Base-by-base conservation (phyloP, 176 grass and related monocot species). In the Tillandsia fasciculata region DNA sequence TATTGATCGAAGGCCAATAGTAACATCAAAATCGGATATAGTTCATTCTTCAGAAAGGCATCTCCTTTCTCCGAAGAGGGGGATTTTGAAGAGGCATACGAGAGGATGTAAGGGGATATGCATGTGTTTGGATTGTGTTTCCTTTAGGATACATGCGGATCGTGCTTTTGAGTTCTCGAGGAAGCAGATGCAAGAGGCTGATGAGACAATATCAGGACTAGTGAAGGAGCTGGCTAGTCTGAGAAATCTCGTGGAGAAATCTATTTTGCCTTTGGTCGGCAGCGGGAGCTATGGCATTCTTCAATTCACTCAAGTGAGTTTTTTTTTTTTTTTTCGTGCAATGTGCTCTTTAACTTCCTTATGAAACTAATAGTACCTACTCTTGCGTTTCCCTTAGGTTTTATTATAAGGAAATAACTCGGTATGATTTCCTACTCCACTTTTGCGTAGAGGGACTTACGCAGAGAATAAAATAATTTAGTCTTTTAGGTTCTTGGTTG, bases 121-220 rank as follows among this genome's bases (percentile, higher is more conserved):
- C 94, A 82, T 83, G 77, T 90, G 94, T 57, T 80, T 99, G 64
- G 86, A 90, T 67, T 99, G 90, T 78, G 63, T 71, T 66, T 75
- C 76, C 3, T 93, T 86, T 64, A 80, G 89, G 57, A 74, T 85
- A 11, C 82, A 27, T 77, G 86, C 89, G n/a, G 87, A 90, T 68
- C 70, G 80, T 27, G 74, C 87, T 27, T 93, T 87, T 76, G 89
- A 99, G 70, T 99, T 99, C 76, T 90, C 94, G 9, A 90, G 73
- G 77, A 90, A 88, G 67, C 89, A 99, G 77, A 90, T 93, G 79
- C 68, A 73, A 53, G 89, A 99, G 73, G 86, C 94, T 52, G 89
- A 93, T n/a, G 87, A 93, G 70, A 90, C 86, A 74, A 88, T 93
- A 53, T 48, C 47, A 7, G 77, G 77, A 65, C 80, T 99, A 27